Evolutionary conservation across 495 filamentous ascomycete species (phyloP).

Genomic region (Umbilicaria muhlenbergii): DNA sequence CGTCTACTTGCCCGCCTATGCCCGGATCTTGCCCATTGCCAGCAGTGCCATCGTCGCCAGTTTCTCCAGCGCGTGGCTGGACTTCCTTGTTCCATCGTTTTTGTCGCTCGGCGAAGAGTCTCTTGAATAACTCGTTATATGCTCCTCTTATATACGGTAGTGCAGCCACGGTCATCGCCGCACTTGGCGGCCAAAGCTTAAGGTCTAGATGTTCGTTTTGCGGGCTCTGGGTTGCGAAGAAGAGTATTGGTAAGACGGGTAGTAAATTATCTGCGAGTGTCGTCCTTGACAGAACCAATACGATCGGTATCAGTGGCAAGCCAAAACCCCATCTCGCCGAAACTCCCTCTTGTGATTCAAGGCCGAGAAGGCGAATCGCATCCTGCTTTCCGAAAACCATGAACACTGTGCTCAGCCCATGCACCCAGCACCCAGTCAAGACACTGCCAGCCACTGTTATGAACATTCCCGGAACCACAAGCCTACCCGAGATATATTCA

Average conservation of each 20-base stretch:
- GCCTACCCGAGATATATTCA: slow-evolving; percentile 33
- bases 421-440: slow-evolving; percentile 37
- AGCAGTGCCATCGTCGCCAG: slow-evolving; percentile 12
- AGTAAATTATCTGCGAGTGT: slow-evolving; percentile 40
- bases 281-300: slow-evolving; percentile 44
- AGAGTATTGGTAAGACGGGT: slow-evolving; percentile 45
- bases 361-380: slow-evolving; percentile 31
- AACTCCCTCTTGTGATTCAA: slow-evolving; percentile 15
- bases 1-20: slow-evolving; percentile 21
- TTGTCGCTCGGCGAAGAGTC: slow-evolving; percentile 45
- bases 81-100: slow-evolving; percentile 50
- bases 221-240: slow-evolving; percentile 36
- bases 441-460: slow-evolving; percentile 37
- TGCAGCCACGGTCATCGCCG: slow-evolving; percentile 49
- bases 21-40: slow-evolving; percentile 30
- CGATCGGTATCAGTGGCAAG: slow-evolving; percentile 44
- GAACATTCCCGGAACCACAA: slow-evolving; percentile 43
- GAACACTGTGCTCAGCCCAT: slow-evolving; percentile 44
- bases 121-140: slow-evolving; percentile 53
- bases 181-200: slow-evolving; percentile 57
- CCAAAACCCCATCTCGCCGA: slow-evolving; percentile 27
- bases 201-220: slow-evolving; percentile 25
- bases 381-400: slow-evolving; percentile 49
- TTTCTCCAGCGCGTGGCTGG: slow-evolving; percentile 40
- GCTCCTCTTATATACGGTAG: slow-evolving; percentile 51